Conservation (phyloP, 108 stramenopile species). For the Cylindrotheca closterium region DNA sequence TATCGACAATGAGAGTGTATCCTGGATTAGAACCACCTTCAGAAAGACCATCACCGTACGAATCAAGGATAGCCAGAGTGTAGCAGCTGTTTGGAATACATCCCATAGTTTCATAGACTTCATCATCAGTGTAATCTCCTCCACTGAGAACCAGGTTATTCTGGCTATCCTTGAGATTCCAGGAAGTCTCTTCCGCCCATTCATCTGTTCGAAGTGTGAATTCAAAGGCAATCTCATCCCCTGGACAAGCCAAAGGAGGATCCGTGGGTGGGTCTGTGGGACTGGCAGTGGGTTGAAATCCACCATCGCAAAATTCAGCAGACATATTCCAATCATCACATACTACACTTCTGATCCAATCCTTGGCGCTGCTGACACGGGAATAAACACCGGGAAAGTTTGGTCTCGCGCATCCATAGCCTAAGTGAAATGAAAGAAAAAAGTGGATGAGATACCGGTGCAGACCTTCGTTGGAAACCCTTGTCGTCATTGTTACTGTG, state of each 20-base stretch:
- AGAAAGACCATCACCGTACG: neutral
- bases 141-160: neutral
- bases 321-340: constrained; percentile 15
- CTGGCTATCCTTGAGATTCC: neutral
- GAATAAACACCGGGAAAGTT: constrained; percentile 56
- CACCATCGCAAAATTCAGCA: constrained; percentile 13
- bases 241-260: neutral
- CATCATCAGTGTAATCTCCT: neutral
- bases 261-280: constrained; percentile 4
- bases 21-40: neutral
- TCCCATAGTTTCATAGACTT: neutral
- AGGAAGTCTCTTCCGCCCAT: neutral
- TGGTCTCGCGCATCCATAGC: constrained; percentile 46
- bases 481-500: no score
- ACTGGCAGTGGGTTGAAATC: constrained; percentile 4
- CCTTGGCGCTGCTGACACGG: constrained; percentile 14
- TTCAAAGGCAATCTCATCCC: neutral
- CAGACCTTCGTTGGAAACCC: no score
- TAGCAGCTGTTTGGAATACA: constrained; percentile 9
- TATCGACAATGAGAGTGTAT: neutral
- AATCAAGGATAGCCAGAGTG: neutral
- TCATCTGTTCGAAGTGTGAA: neutral
- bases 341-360: constrained; percentile 37
- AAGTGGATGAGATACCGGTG: no score
- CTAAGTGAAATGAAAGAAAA: constrained; percentile 54